Conservation (phyloP, 768 basidiomycete genomes). For the Tylopilus rubrobrunneus region DNA sequence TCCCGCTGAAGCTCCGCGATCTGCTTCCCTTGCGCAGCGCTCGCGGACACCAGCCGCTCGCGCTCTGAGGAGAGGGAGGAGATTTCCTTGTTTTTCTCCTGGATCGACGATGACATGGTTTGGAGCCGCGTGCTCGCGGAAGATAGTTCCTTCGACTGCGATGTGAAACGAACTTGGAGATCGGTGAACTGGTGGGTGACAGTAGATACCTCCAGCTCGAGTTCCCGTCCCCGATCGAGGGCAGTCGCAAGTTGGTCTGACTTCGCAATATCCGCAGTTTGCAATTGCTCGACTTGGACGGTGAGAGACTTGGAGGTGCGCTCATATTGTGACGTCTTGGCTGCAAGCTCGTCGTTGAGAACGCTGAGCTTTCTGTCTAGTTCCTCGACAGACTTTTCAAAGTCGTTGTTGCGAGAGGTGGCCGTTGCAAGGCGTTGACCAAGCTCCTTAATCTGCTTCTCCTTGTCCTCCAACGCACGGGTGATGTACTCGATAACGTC, state of each 20-base stretch:
- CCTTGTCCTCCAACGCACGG: not conserved
- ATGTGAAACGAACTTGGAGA: not conserved
- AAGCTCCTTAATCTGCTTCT: conserved; percentile 3
- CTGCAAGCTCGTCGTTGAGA: not conserved
- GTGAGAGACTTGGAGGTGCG: not conserved
- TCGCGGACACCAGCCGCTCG: not conserved
- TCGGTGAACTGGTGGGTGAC: not conserved
- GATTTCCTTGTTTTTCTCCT: not conserved
- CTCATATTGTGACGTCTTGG: conserved; percentile 2
- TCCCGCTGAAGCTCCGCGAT: not conserved
- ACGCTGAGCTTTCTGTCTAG: not conserved
- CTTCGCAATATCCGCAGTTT: not conserved
- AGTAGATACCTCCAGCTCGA: not conserved
- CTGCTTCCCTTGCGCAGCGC: not conserved
- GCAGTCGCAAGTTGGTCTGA: not conserved
- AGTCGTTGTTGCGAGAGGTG: conserved; percentile 1
- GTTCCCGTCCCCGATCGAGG: not conserved
- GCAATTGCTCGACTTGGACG: not conserved
- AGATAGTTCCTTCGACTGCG: conserved; percentile 2
- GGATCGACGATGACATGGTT: not conserved
- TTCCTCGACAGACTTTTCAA: conserved; percentile 2
- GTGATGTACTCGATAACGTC: not conserved
- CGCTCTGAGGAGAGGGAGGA: not conserved
- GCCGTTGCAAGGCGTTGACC: not conserved
- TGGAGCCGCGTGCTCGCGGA: not conserved